These are phyloP conservation scores for Chrysoporthe puriensis DNA, from an alignment of 2,329 filamentous ascomycete genomes.

Conservation along the genomic window DNA sequence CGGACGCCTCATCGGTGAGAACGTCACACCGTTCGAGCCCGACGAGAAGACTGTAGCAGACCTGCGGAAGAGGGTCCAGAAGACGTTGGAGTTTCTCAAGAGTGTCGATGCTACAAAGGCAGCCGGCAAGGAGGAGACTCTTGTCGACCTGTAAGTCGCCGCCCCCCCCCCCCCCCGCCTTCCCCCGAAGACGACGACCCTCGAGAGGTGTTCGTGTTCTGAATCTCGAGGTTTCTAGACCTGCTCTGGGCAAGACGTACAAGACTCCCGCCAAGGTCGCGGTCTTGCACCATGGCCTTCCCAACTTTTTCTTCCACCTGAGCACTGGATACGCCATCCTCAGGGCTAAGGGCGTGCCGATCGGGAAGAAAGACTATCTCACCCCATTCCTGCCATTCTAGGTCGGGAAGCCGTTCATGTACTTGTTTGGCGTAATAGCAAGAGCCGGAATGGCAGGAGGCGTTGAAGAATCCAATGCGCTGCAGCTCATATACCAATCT, in stretches of 20 bases:
- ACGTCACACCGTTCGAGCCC: conserved; percentile 33
- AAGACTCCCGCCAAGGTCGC: conserved; percentile 44
- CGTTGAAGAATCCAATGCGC: background rate
- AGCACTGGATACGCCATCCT: conserved; percentile 61
- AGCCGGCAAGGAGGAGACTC: conserved; percentile 33
- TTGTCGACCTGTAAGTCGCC: conserved; percentile 35
- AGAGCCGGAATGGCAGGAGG: background rate
- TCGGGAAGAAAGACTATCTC: conserved; percentile 62
- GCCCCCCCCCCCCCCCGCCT: no score
- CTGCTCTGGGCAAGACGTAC: conserved; percentile 23
- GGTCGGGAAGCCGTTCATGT: background rate
- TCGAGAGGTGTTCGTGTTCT: background rate
- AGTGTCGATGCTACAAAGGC: conserved; percentile 34
- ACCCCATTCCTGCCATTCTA: conserved; percentile 27
- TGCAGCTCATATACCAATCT: background rate
- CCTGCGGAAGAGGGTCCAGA: conserved; percentile 27
- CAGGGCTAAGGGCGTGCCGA: conserved; percentile 56
- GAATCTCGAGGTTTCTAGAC: conserved; percentile 4
- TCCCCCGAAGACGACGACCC: background rate
- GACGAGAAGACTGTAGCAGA: conserved; percentile 27
- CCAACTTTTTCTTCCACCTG: conserved; percentile 66
- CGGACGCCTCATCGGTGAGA: conserved; percentile 33
- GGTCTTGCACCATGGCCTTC: conserved; percentile 50
- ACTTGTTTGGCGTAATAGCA: background rate
- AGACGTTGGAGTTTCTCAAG: conserved; percentile 31